Evolutionary conservation across 768 basidiomycete species (phyloP).

Genomic region (Xerocomus potaroensis): DNA sequence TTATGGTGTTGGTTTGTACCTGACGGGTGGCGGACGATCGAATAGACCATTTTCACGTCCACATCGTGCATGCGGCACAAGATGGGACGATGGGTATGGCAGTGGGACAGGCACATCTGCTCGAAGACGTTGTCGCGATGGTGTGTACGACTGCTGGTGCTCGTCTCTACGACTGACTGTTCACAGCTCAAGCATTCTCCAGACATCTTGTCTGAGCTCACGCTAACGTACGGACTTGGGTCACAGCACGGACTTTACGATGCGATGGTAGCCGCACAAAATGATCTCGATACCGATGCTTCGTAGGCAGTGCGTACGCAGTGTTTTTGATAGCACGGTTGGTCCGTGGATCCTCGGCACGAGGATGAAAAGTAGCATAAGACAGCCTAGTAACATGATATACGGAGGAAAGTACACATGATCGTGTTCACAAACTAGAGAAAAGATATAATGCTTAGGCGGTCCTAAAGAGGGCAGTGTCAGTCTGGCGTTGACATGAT

Average conservation of each 20-base stretch:
- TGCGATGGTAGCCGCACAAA: conserved; percentile 39
- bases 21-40: not conserved
- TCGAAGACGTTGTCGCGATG: conserved; percentile 88
- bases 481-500: not conserved
- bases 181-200: conserved; percentile 58
- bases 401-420: conserved; percentile 15
- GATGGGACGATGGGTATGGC: conserved; percentile 60
- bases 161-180: not conserved
- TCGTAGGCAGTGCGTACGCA: too few species aligned
- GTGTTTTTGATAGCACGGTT: too few species aligned
- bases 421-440: conserved; percentile 2
- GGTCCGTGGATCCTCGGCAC: not conserved
- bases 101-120: conserved; percentile 87
- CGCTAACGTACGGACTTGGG: conserved; percentile 79
- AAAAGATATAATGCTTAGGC: conserved; percentile 10
- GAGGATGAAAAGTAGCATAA: conserved; percentile 17
- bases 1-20: too few species aligned
- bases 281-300: not conserved
- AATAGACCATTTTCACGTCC: conserved; percentile 91
- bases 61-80: conserved; percentile 76
- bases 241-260: conserved; percentile 71
- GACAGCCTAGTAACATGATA: conserved; percentile 23
- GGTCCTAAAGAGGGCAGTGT: conserved; percentile 9
- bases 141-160: conserved; percentile 38
- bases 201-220: conserved; percentile 62